Percentiles rank a stretch among this genome's conserved stretches.
These are phyloP conservation scores for Bjerkandera adusta DNA, from an alignment of 1,284 basidiomycete genomes.

Conservation along the genomic window DNA sequence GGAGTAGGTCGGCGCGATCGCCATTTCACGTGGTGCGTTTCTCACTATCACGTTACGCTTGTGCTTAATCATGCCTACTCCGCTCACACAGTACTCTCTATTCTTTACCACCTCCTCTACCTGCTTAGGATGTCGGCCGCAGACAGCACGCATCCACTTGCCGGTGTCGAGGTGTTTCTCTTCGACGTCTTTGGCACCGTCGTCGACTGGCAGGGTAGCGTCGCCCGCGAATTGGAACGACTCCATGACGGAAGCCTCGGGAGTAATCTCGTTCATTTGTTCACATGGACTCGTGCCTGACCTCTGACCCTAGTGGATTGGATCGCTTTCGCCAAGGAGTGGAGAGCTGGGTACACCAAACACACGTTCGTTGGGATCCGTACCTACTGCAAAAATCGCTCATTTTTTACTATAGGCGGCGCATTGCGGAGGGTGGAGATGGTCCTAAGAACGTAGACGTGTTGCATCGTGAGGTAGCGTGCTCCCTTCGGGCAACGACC, in stretches of 20 bases:
- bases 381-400: not conserved
- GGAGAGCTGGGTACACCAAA: conserved; percentile 57
- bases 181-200: conserved; percentile 69
- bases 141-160: not conserved
- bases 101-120: no score
- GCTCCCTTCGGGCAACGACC: no score
- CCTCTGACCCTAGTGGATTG: conserved; percentile 34
- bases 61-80: no score
- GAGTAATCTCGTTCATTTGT: conserved; percentile 10
- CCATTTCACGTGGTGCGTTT: no score
- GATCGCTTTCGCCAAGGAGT: conserved; percentile 50
- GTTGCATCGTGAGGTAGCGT: conserved; percentile 51
- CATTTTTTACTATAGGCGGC: conserved; percentile 19
- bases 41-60: no score
- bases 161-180: conserved; percentile 48
- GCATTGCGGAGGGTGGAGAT: conserved; percentile 41
- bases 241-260: conserved; percentile 23
- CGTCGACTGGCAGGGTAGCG: conserved; percentile 56
- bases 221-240: conserved; percentile 39
- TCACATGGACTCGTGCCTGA: not conserved
- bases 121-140: no score
- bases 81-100: no score
- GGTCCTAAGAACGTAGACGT: conserved; percentile 54
- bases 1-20: no score
- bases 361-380: no score